Conservation (phyloP, 306 rosid species). For the Vigna unguiculata region DNA sequence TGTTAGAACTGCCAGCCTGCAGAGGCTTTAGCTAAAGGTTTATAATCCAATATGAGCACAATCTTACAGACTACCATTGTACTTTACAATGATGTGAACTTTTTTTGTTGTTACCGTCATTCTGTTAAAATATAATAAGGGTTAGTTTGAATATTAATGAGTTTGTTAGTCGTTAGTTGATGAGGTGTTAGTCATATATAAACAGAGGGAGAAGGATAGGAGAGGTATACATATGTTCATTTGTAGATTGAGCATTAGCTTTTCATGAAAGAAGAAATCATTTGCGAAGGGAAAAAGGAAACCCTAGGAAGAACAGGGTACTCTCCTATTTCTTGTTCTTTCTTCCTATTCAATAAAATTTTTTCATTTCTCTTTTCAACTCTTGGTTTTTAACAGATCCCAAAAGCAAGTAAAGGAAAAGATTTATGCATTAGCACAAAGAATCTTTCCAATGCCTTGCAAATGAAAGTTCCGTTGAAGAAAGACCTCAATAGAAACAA, state of each 20-base stretch:
- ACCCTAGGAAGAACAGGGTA: too few relatives aligned
- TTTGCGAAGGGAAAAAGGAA: too few relatives aligned
- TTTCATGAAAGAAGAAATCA: too few relatives aligned
- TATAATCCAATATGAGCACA: constrained; percentile 29
- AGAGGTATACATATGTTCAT: too few relatives aligned
- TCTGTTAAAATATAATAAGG: neutral
- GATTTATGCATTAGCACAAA: neutral
- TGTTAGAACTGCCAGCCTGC: constrained; percentile 3
- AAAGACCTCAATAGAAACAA: constrained; percentile 16
- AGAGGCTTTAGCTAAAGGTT: constrained; percentile 13
- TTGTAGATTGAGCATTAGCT: too few relatives aligned
- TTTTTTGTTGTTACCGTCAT: constrained; percentile 1
- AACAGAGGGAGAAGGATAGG: too few relatives aligned
- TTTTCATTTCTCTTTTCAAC: too few relatives aligned
- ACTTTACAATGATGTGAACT: neutral
- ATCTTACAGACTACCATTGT: neutral
- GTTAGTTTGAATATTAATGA: too few relatives aligned
- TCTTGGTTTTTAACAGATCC: neutral
- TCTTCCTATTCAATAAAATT: too few relatives aligned
- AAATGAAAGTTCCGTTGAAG: neutral
- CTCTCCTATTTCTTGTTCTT: too few relatives aligned
- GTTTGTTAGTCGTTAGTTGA: too few relatives aligned
- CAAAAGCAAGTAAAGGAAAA: constrained; percentile 5
- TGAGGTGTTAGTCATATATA: too few relatives aligned
- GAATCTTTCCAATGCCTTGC: neutral